These are phyloP conservation scores for Klebsormidium nitens DNA, from an alignment of 139 green algal genomes.

Conservation along the genomic window DNA sequence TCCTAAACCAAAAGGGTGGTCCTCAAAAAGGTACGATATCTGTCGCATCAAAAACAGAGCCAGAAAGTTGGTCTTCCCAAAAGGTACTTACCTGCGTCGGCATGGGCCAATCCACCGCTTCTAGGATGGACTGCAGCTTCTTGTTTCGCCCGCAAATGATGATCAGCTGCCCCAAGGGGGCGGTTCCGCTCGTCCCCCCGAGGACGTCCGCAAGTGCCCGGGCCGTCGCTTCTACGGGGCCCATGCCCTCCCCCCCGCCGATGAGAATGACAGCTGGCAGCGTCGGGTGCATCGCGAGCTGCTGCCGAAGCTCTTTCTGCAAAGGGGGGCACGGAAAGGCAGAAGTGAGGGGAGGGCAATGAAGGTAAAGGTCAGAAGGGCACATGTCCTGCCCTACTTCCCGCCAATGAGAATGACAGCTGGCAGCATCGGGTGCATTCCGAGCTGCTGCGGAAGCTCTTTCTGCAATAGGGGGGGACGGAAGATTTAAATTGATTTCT, in stretches of 20 bases:
- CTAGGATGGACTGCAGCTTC: conserved; percentile 62
- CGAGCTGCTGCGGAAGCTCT: conserved; percentile 27
- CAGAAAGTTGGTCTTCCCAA: too few relatives aligned
- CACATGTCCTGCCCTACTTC: conserved; percentile 64
- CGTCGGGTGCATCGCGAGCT: conserved; percentile 28
- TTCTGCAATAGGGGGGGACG: conserved; percentile 36
- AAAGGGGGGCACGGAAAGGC: conserved; percentile 8
- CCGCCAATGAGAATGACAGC: conserved; percentile 57
- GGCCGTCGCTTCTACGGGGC: conserved; percentile 80
- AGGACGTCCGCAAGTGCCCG: conserved; percentile 58
- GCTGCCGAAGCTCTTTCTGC: conserved; percentile 38
- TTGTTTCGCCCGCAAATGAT: conserved; percentile 92
- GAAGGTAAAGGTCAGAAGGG: not conserved
- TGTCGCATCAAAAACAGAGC: too few relatives aligned
- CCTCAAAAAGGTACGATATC: too few relatives aligned
- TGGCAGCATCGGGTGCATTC: conserved; percentile 29
- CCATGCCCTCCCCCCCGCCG: conserved; percentile 94
- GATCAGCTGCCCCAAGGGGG: conserved; percentile 61
- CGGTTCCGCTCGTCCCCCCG: conserved; percentile 39
- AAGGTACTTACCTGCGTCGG: conserved; percentile 15
- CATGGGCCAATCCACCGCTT: conserved; percentile 30
- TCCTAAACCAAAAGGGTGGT: too few relatives aligned
- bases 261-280: conserved; percentile 42
- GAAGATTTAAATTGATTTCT: too few relatives aligned
- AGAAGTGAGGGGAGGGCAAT: not conserved